Conservation (phyloP, 805 yeast genomes). For the Pichia insulana region DNA sequence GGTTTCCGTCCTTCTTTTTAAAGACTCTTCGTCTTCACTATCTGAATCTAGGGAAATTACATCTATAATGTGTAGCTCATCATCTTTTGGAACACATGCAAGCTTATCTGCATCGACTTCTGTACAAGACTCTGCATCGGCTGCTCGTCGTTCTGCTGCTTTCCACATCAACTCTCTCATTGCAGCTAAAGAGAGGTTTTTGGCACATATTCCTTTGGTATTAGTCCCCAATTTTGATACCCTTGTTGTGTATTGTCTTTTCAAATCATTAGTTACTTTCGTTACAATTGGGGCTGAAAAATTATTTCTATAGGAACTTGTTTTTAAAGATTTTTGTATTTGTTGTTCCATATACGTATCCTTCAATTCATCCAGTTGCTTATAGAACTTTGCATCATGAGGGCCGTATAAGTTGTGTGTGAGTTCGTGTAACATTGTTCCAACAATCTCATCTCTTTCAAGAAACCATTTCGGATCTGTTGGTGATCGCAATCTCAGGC, state of each 20-base stretch:
- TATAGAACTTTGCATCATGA: slow-evolving; percentile 67
- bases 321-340: slow-evolving; percentile 32
- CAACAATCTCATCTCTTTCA: slow-evolving; percentile 58
- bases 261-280: slow-evolving; percentile 30
- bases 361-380: slow-evolving; percentile 51
- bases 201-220: neutral
- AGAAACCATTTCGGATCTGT: slow-evolving; percentile 44
- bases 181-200: slow-evolving; percentile 10
- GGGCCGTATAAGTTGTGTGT: slow-evolving; percentile 76
- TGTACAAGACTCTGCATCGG: slow-evolving; percentile 44
- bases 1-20: neutral
- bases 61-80: slow-evolving; percentile 35
- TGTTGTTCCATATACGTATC: slow-evolving; percentile 39
- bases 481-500: slow-evolving; percentile 59
- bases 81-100: slow-evolving; percentile 32
- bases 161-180: slow-evolving; percentile 39
- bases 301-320: slow-evolving; percentile 39
- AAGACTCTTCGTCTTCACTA: slow-evolving; percentile 1
- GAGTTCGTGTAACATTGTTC: slow-evolving; percentile 83
- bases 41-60: slow-evolving; percentile 16
- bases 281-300: slow-evolving; percentile 22
- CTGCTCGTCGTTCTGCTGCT: slow-evolving; percentile 56
- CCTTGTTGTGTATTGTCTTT: slow-evolving; percentile 34
- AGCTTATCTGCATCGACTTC: slow-evolving; percentile 16
- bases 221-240: slow-evolving; percentile 28